phyloP scores from a whole-genome alignment of 2,329 filamentous ascomycete species.

The Onygenales sp. region DNA sequence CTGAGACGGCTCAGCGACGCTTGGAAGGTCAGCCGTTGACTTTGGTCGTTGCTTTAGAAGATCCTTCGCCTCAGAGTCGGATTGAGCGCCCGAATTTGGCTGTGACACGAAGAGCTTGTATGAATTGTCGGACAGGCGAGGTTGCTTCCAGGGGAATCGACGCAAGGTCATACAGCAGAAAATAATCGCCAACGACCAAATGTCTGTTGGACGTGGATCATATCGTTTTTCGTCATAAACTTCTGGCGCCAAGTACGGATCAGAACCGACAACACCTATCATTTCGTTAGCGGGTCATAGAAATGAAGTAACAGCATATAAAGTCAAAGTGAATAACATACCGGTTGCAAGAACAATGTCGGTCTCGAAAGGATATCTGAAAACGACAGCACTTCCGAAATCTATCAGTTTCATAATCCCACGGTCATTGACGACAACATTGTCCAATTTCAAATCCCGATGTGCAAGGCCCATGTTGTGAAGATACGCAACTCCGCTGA shows the following conservation, averaged over 20 bases:
- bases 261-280: slow-evolving; percentile 68
- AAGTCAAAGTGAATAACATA: slow-evolving; percentile 35
- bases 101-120: slow-evolving; percentile 86
- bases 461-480: slow-evolving; percentile 93
- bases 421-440: slow-evolving; percentile 90
- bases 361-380: slow-evolving; percentile 93
- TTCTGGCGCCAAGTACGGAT: slow-evolving; percentile 93
- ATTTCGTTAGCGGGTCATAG: slow-evolving; percentile 1
- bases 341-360: slow-evolving; percentile 72
- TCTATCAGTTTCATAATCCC: slow-evolving; percentile 99
- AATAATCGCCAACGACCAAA: slow-evolving; percentile 97
- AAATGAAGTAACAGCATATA: background rate
- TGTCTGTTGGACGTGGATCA: slow-evolving; percentile 85
- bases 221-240: slow-evolving; percentile 92
- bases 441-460: slow-evolving; percentile 91
- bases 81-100: slow-evolving; percentile 54
- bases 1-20: slow-evolving; percentile 9
- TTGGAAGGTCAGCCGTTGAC: slow-evolving; percentile 26
- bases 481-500: slow-evolving; percentile 88
- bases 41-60: slow-evolving; percentile 22
- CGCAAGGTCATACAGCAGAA: slow-evolving; percentile 98
- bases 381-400: slow-evolving; percentile 94
- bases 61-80: slow-evolving; percentile 30
- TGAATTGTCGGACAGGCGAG: slow-evolving; percentile 82
- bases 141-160: slow-evolving; percentile 94